Conservation (phyloP, 345 rosid genomes). For the Camelina laxa region DNA sequence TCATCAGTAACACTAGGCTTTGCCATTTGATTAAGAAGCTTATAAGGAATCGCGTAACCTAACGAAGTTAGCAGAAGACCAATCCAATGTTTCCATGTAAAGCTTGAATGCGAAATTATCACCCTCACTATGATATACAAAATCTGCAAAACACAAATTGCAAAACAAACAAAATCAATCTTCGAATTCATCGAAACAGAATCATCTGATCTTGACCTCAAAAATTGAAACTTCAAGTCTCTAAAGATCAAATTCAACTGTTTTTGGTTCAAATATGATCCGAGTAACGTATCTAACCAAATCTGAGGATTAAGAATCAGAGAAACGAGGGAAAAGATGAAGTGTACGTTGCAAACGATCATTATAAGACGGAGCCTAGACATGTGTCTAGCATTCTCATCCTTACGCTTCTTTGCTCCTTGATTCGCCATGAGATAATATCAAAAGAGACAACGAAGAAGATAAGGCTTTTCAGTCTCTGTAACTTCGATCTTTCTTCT, state of each 20-base stretch:
- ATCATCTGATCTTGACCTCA: neutral
- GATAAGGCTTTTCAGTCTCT: neutral
- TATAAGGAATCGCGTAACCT: conserved; percentile 73
- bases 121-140: conserved; percentile 71
- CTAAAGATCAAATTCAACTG: neutral
- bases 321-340: conserved; percentile 11
- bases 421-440: conserved; percentile 69
- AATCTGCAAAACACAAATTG: conserved; percentile 48
- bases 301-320: conserved; percentile 14
- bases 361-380: conserved; percentile 63
- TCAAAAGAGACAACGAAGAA: neutral
- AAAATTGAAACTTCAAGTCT: neutral
- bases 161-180: conserved; percentile 3
- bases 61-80: conserved; percentile 71
- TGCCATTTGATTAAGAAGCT: conserved; percentile 78
- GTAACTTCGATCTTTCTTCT: neutral
- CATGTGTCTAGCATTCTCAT: conserved; percentile 85
- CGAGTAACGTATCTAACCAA: neutral
- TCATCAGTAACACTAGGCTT: conserved; percentile 64
- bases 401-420: conserved; percentile 93
- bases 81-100: conserved; percentile 83
- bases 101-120: conserved; percentile 62
- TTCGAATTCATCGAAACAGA: neutral
- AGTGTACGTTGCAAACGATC: conserved; percentile 69
- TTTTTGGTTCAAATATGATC: neutral